Conservation (phyloP, 768 basidiomycete species). For the Boletus subcaerulescens region DNA sequence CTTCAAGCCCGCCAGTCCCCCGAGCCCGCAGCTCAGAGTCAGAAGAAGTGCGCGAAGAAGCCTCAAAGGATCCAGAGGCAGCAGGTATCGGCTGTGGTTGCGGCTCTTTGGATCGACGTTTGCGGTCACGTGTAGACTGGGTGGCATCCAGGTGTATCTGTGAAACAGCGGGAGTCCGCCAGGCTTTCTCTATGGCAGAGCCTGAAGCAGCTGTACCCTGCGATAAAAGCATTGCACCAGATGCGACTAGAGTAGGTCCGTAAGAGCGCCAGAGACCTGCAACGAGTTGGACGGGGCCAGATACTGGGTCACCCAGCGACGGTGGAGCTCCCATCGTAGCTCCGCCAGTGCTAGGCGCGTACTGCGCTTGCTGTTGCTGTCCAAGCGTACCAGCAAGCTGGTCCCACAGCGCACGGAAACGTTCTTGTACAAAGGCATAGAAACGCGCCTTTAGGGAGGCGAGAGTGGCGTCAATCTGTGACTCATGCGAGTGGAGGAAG, state of each 20-base stretch:
- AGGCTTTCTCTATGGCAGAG: constrained; percentile 25
- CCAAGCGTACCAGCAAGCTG: constrained; percentile 50
- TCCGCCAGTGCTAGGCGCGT: constrained; percentile 19
- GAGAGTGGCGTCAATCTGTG: constrained; percentile 79
- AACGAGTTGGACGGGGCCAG: constrained; percentile 64
- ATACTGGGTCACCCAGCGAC: constrained; percentile 48
- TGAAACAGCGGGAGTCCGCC: constrained; percentile 30
- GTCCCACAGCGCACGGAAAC: constrained; percentile 64
- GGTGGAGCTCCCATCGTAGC: constrained; percentile 39
- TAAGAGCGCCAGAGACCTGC: constrained; percentile 75
- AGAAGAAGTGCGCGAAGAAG: constrained; percentile 39
- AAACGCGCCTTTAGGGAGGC: constrained; percentile 57
- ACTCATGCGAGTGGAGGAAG: constrained; percentile 78
- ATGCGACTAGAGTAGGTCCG: constrained; percentile 68
- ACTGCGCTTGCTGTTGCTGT: constrained; percentile 35
- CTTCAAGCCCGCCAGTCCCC: constrained; percentile 54
- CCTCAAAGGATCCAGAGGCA: constrained; percentile 31
- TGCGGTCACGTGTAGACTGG: constrained; percentile 42
- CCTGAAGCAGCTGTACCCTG: constrained; percentile 46
- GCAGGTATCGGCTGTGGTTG: constrained; percentile 27
- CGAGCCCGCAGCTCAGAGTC: constrained; percentile 46
- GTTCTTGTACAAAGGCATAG: constrained; percentile 64
- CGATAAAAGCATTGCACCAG: constrained; percentile 59
- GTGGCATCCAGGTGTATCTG: constrained; percentile 26
- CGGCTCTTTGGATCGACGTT: constrained; percentile 51